Evolutionary conservation across 345 rosid species (phyloP).

Genomic region (Jatropha curcas): DNA sequence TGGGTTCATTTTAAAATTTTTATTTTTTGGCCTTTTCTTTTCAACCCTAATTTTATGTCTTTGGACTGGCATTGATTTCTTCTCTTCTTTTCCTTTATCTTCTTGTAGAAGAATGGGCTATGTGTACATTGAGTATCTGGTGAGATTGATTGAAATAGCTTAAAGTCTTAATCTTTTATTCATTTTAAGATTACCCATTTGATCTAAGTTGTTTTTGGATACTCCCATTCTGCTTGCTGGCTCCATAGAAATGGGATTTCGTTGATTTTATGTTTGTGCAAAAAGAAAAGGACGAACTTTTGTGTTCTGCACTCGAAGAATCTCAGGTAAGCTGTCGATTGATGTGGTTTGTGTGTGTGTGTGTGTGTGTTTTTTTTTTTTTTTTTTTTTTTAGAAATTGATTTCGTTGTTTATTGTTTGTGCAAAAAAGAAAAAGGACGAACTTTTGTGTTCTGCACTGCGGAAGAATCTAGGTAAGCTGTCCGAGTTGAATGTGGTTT

Average conservation of each 20-base stretch:
- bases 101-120: slow-evolving; percentile 5
- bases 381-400: too few relatives aligned
- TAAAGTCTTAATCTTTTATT: slow-evolving; percentile 22
- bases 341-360: background rate
- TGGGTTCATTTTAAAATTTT: too few relatives aligned
- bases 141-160: slow-evolving; percentile 20
- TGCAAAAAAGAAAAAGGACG: too few relatives aligned
- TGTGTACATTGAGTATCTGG: slow-evolving; percentile 4
- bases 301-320: slow-evolving; percentile 21
- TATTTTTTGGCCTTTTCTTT: background rate
- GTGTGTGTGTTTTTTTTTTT: background rate
- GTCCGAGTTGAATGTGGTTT: too few relatives aligned
- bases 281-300: slow-evolving; percentile 11
- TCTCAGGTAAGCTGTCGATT: slow-evolving; percentile 28
- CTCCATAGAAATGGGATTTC: slow-evolving; percentile 19
- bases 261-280: slow-evolving; percentile 12
- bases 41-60: slow-evolving; percentile 1
- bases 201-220: slow-evolving; percentile 8
- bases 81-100: background rate
- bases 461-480: too few relatives aligned
- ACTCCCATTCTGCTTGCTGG: slow-evolving; percentile 21
- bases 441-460: too few relatives aligned
- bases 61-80: background rate
- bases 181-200: slow-evolving; percentile 31
- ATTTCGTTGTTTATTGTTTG: too few relatives aligned